Evolutionary conservation across 441 rosid species (phyloP).

Genomic region (Corymbia citriodora): DNA sequence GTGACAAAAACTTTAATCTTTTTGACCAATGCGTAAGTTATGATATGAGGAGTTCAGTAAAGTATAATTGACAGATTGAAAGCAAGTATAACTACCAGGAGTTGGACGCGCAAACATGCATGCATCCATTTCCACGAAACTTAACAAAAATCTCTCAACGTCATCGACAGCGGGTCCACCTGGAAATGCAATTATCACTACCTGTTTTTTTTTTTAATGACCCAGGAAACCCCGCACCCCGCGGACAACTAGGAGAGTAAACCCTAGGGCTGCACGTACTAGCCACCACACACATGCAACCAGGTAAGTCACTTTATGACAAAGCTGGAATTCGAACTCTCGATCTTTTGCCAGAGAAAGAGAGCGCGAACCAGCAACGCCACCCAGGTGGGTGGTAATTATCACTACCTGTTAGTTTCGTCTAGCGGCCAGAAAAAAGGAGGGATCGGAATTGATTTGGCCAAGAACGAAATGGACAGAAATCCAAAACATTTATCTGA

Average conservation of each 20-base stretch:
- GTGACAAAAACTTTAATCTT: not conserved
- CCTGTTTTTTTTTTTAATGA: no score
- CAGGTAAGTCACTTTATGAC: no score
- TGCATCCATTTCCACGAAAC: not conserved
- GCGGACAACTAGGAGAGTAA: no score
- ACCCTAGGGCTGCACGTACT: no score
- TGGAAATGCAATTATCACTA: not conserved
- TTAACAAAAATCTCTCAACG: not conserved
- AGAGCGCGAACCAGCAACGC: no score
- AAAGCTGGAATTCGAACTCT: no score
- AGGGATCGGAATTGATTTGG: not conserved
- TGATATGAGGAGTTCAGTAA: not conserved
- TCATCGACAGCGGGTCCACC: not conserved
- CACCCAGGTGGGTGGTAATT: no score
- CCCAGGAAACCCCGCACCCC: no score
- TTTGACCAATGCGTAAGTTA: not conserved
- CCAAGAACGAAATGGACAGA: not conserved
- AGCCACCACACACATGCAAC: no score
- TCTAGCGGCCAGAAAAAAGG: not conserved
- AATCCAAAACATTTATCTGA: not conserved
- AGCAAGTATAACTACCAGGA: not conserved
- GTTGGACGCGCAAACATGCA: not conserved
- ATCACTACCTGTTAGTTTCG: not conserved
- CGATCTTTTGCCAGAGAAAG: no score
- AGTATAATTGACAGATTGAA: not conserved